A percentile compares a stretch with the other conserved stretches of the same genome.
Evolutionary conservation across 2,329 filamentous ascomycete species (phyloP).

Genomic region (Fonsecaea erecta): DNA sequence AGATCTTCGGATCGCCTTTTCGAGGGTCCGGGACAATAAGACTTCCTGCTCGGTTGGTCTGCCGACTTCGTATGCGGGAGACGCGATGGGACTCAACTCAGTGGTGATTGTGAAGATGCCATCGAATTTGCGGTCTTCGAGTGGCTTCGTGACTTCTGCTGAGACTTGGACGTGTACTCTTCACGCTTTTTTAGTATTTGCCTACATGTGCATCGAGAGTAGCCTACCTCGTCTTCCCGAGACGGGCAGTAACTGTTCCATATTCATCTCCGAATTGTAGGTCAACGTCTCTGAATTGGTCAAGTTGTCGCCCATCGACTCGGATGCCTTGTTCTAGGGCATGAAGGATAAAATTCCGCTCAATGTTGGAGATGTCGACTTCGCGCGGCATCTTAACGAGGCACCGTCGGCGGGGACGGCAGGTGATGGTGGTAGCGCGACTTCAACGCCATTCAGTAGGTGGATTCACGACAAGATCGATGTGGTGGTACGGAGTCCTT

Average conservation of each 20-base stretch:
- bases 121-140: constrained; percentile 87
- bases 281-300: constrained; percentile 77
- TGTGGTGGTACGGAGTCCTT: neutral
- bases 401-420: neutral
- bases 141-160: constrained; percentile 84
- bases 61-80: constrained; percentile 85
- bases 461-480: neutral
- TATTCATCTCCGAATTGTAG: constrained; percentile 88
- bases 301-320: constrained; percentile 79
- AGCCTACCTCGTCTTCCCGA: constrained; percentile 85
- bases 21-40: constrained; percentile 82
- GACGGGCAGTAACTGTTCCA: constrained; percentile 81
- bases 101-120: constrained; percentile 91
- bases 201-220: neutral
- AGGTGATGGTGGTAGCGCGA: neutral
- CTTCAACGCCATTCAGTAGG: neutral
- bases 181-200: constrained; percentile 16
- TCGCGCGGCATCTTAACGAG: constrained; percentile 77
- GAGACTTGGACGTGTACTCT: constrained; percentile 85
- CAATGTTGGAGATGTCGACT: constrained; percentile 85
- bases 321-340: constrained; percentile 81
- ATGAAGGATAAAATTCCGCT: constrained; percentile 82
- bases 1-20: constrained; percentile 91
- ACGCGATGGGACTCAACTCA: constrained; percentile 90
- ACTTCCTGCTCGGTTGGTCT: constrained; percentile 81